phyloP scores from a whole-genome alignment of 2,329 filamentous ascomycete species.

The Cadophora luteo-olivacea region DNA sequence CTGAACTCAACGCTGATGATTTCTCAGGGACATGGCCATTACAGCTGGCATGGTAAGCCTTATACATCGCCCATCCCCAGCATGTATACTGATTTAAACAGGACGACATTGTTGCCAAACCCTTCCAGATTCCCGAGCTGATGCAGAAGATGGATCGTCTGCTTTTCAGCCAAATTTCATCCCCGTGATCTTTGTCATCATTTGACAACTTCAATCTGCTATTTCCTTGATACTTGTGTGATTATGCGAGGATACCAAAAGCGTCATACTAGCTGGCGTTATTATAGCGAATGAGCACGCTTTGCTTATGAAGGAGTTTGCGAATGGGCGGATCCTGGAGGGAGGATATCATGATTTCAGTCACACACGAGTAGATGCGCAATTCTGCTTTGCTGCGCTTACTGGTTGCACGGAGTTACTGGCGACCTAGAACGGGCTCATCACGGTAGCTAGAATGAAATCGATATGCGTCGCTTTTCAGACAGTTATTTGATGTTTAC shows the following conservation, averaged over 20 bases:
- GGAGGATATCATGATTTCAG: neutral
- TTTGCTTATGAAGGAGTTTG: neutral
- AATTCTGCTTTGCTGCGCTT: no score
- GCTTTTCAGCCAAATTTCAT: neutral
- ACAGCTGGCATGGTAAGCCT: slow-evolving; percentile 62
- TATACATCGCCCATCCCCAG: neutral
- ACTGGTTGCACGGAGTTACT: no score
- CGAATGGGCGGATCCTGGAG: neutral
- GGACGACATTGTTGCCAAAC: slow-evolving; percentile 79
- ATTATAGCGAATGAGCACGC: neutral
- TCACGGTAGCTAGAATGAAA: neutral
- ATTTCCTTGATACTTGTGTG: neutral
- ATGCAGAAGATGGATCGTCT: slow-evolving; percentile 64
- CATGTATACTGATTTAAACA: slow-evolving; percentile 37
- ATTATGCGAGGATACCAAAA: neutral
- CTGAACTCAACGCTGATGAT: neutral
- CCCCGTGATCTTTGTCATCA: neutral
- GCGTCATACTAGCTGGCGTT: neutral
- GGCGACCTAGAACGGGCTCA: no score
- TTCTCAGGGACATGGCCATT: slow-evolving; percentile 40
- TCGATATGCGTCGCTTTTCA: neutral
- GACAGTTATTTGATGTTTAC: neutral
- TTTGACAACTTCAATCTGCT: neutral
- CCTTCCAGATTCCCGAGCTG: slow-evolving; percentile 73
- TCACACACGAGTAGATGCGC: neutral